Base-by-base conservation (phyloP, 2,329 filamentous ascomycete species). In the Trichoderma arundinaceum region DNA sequence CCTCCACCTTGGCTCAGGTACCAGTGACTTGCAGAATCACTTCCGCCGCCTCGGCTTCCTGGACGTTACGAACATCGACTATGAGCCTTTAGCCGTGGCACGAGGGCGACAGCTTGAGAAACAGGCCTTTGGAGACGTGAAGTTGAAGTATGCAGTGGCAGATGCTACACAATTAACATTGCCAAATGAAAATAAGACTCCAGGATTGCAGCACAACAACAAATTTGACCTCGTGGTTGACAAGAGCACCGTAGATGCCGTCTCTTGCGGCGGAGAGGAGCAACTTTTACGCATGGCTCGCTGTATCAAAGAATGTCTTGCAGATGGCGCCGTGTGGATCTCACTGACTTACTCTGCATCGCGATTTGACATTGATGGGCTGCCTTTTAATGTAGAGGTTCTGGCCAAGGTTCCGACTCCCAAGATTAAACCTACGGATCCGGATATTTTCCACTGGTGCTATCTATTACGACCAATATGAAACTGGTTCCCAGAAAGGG, bases 191-290 rank as follows among this genome's bases (percentile, higher is more conserved):
- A 41, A 4, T 38, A 22, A 13, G 13, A 15, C 32, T 4, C 2
- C 13, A n/a, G 32, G 15, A 5, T 15, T 33, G 22, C 39, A 19
- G 2, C 56, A 17, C 10, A 48, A 48, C 7, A 64, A 68, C 7
- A 69, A 68, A 13, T 84, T 78, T 49, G 75, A 82, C 58, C 70
- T 84, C 4, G 75, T 82, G 3, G 66, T 84, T 13, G 83, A 85
- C 69, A 84, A 84, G 70, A 79, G 81, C 71, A 83, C 82, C 0
- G 79, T 72, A 4, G 83, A 84, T 51, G 82, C 82, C 2, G 73
- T 84, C 4, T 77, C 82, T 0, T 84, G 82, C 49, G 81, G 76
- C 13, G 82, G 79, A 6, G 74, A 74, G 3, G 74, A 72, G 7
- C 71, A 75, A 1, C 53, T 84, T 1, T 67, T 74, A 32, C 68